Evolutionary conservation across 2,329 filamentous ascomycete genomes (phyloP).

Genomic region (Epichloe aotearoae): DNA sequence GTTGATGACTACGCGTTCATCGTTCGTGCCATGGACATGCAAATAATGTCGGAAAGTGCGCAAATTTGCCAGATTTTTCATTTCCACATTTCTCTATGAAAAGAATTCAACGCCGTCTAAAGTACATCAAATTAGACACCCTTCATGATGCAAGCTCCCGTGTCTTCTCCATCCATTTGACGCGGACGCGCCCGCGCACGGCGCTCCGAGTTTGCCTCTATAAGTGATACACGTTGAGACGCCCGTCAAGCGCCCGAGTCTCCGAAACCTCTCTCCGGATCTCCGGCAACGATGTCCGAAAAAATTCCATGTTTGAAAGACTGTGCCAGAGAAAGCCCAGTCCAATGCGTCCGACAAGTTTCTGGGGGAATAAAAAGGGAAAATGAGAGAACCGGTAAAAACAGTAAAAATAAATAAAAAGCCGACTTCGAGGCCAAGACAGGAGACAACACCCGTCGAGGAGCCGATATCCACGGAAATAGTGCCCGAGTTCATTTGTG

Average conservation of each 20-base stretch:
- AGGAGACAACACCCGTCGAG: neutral
- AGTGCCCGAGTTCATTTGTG: neutral
- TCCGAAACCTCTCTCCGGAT: neutral
- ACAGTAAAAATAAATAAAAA: neutral
- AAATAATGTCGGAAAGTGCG: too few relatives aligned
- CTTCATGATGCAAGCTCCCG: slow-evolving; percentile 21
- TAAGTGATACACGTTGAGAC: slow-evolving; percentile 20
- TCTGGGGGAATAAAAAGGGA: slow-evolving; percentile 8
- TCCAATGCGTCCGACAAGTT: slow-evolving; percentile 9
- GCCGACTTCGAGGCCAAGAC: neutral
- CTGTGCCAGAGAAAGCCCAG: slow-evolving; percentile 7
- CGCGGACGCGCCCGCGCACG: slow-evolving; percentile 19
- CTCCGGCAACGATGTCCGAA: neutral
- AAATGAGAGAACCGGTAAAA: neutral
- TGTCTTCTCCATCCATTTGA: slow-evolving; percentile 12
- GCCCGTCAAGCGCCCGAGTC: slow-evolving; percentile 6
- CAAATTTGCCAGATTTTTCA: slow-evolving; percentile 8
- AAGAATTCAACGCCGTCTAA: slow-evolving; percentile 23
- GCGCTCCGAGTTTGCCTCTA: slow-evolving; percentile 21
- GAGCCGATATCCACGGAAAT: too few relatives aligned
- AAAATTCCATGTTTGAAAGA: neutral
- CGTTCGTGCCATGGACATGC: too few relatives aligned
- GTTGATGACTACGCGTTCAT: too few relatives aligned
- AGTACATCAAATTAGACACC: slow-evolving; percentile 27
- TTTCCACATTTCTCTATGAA: slow-evolving; percentile 27